Base-by-base conservation (phyloP, 257 asterid species). In the Nicotiana obtusifolia region DNA sequence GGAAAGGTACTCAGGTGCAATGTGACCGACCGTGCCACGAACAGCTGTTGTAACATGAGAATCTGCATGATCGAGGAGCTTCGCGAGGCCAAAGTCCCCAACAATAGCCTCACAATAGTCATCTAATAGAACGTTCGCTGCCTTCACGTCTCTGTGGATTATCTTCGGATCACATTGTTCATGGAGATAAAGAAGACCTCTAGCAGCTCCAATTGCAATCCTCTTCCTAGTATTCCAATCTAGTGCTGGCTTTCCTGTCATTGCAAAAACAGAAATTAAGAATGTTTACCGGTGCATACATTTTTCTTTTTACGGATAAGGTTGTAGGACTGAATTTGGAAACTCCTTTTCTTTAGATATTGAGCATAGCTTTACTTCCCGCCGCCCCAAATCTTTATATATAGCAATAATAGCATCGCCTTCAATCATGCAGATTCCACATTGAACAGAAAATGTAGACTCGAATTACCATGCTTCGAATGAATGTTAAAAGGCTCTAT, bases 131-230 rank as follows among this genome's bases (percentile, higher is more conserved):
- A 94, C 90, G 37, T 95, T 95, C 3, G 98, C 99, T 4, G 99
- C 99, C 93, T 95, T 95, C 17, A 95, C 98, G 28, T 95, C 99
- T 81, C 99, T 87, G 81, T 95, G 99, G 77, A 95, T 94, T 64
- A 95, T 94, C 90, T 95, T 95, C 13, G 99, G 99, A 90, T 95
- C 99, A 81, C 99, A 95, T 85, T 95, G 99, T 86, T 95, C 98
- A 64, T 95, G 99, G 22, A 95, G 95, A 77, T 96, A 96, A 2
- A 94, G 83, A 5, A 96, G 92, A 44, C 99, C 99, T 79, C 99
- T 88, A 5, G 97, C 98, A 0, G 99, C 95, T 47, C 99, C 99
- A 20, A 94, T 90, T 2, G 98, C 99, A 2, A 96, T 86, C 81
- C 92, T 89, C 89, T 94, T 96, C 89, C 99, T 86, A 1, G 92